phyloP scores from a whole-genome alignment of 805 yeast genomes.

The Zygosaccharomyces gambellarensis region DNA sequence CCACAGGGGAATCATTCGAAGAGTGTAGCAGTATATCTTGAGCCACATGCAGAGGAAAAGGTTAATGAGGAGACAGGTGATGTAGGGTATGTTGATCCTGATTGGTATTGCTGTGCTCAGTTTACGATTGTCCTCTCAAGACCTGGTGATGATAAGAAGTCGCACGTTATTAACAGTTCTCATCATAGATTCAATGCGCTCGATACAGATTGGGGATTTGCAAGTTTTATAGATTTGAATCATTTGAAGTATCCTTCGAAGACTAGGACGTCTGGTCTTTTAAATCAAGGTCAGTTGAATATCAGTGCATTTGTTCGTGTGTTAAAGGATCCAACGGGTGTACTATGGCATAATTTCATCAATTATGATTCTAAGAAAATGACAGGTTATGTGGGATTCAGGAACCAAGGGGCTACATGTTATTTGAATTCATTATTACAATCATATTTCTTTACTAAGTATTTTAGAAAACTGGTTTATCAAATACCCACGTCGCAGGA shows the following conservation, averaged over 20 bases:
- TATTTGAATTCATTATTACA: conserved; percentile 89
- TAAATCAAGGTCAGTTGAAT: conserved; percentile 54
- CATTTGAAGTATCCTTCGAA: conserved; percentile 40
- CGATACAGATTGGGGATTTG: conserved; percentile 96
- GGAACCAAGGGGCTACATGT: conserved; percentile 98
- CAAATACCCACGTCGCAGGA: conserved; percentile 77
- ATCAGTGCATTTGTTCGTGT: conserved; percentile 73
- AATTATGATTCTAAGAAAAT: conserved; percentile 81
- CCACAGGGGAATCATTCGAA: conserved; percentile 67
- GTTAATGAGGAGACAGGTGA: conserved; percentile 28
- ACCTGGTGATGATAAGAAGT: conserved; percentile 56
- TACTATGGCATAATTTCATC: conserved; percentile 82
- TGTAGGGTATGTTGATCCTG: conserved; percentile 36
- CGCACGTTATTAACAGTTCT: conserved; percentile 58
- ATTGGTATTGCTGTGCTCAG: conserved; percentile 89
- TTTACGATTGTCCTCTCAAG: conserved; percentile 82
- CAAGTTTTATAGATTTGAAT: conserved; percentile 60
- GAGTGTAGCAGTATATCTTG: conserved; percentile 69
- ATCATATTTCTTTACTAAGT: conserved; percentile 79
- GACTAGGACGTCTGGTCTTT: conserved; percentile 38
- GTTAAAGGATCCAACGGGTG: conserved; percentile 87
- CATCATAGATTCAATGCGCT: conserved; percentile 70
- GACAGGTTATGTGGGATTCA: conserved; percentile 89
- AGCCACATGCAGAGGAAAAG: conserved; percentile 49
- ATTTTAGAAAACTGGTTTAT: conserved; percentile 80